Evolutionary conservation across 2,329 filamentous ascomycete genomes (phyloP).

Genomic region (Aspergillus fumigatiaffinis): DNA sequence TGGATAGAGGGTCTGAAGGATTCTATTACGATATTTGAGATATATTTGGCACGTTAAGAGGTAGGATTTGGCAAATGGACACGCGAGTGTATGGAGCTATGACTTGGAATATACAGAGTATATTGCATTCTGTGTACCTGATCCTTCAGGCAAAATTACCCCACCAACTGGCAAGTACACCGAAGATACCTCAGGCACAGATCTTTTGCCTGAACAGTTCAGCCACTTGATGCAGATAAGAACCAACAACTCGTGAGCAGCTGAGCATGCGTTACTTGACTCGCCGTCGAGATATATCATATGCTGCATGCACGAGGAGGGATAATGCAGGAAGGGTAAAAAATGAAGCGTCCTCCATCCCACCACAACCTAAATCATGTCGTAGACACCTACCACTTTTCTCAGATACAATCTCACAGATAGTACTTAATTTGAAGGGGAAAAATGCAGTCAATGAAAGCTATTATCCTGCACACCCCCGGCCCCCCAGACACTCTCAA

Average conservation of each 20-base stretch:
- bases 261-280: too few species aligned
- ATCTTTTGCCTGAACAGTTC: too few species aligned
- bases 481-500: slow-evolving; percentile 41
- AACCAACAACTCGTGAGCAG: not conserved
- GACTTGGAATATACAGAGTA: not conserved
- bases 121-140: too few species aligned
- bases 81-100: not conserved
- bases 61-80: not conserved
- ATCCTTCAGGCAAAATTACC: not conserved
- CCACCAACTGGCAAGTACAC: not conserved
- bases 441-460: slow-evolving; percentile 38
- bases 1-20: not conserved
- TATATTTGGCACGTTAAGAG: not conserved
- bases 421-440: not conserved
- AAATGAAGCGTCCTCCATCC: not conserved
- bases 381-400: not conserved
- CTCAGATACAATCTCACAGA: not conserved
- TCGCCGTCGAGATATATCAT: too few species aligned
- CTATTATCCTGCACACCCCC: slow-evolving; percentile 39
- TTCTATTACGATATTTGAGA: not conserved
- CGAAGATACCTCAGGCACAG: not conserved
- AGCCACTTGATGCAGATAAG: too few species aligned
- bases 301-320: not conserved
- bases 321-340: not conserved
- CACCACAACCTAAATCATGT: not conserved